Evolutionary conservation across 2,329 filamentous ascomycete species (phyloP).

Genomic region (Scleromitrula shiraiana): DNA sequence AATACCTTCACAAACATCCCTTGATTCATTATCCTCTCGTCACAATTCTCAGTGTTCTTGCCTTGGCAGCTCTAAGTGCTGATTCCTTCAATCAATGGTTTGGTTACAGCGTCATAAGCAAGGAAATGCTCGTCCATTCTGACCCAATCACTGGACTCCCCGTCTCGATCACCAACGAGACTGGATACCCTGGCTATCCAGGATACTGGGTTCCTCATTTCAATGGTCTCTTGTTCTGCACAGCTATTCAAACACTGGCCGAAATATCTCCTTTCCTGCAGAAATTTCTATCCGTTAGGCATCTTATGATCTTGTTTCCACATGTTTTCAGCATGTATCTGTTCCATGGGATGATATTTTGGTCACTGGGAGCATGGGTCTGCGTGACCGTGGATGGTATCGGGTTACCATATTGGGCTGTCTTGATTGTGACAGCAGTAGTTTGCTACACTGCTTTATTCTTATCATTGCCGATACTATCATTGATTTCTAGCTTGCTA

Average conservation of each 20-base stretch:
- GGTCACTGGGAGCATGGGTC: conserved; percentile 24
- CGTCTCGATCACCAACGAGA: conserved; percentile 28
- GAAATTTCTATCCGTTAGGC: conserved; percentile 33
- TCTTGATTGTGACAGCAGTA: background rate
- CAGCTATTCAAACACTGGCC: conserved; percentile 30
- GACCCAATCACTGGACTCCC: conserved; percentile 33
- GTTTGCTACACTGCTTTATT: conserved; percentile 4
- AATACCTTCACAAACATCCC: conserved; percentile 31
- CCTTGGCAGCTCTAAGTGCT: conserved; percentile 12
- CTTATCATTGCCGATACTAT: conserved; percentile 17
- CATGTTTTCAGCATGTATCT: conserved; percentile 44
- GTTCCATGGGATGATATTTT: conserved; percentile 35
- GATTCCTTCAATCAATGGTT: conserved; percentile 15
- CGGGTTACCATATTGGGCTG: conserved; percentile 24
- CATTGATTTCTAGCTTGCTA: conserved; percentile 19
- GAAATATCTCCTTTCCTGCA: conserved; percentile 34
- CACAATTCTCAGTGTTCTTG: conserved; percentile 26
- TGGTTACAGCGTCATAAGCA: conserved; percentile 18
- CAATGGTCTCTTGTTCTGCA: conserved; percentile 35
- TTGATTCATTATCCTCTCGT: conserved; percentile 33
- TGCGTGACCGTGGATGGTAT: conserved; percentile 16
- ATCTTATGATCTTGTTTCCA: conserved; percentile 37
- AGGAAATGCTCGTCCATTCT: conserved; percentile 38
- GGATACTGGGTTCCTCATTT: conserved; percentile 37
- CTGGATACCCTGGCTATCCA: conserved; percentile 30